phyloP scores from a whole-genome alignment of 1,139 yeast species.

The Yamadazyma friedrichii region DNA sequence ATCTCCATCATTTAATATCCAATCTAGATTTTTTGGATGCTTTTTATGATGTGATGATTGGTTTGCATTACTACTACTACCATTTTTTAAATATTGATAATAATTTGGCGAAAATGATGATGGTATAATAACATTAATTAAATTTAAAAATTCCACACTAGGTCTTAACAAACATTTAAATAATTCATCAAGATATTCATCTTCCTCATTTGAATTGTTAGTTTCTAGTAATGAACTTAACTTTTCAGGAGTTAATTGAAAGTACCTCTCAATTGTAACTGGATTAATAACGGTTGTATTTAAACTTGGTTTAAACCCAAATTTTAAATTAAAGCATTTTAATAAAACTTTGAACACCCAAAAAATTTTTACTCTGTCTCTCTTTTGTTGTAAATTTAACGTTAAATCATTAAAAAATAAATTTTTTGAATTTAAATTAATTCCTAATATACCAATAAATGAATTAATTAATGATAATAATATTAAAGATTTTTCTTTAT shows the following conservation, averaged over 20 bases:
- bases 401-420: constrained; percentile 47
- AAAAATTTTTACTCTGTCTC: constrained; percentile 56
- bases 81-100: constrained; percentile 44
- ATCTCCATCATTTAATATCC: constrained; percentile 50
- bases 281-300: constrained; percentile 51
- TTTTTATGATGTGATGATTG: constrained; percentile 20
- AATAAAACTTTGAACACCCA: constrained; percentile 59
- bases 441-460: constrained; percentile 47
- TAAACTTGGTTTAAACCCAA: constrained; percentile 49
- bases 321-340: constrained; percentile 49
- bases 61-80: constrained; percentile 18
- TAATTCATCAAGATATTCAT: constrained; percentile 27
- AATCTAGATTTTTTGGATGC: constrained; percentile 37
- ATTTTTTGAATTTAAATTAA: constrained; percentile 45
- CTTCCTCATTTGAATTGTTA: constrained; percentile 13
- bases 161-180: constrained; percentile 42
- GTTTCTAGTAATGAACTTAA: constrained; percentile 34
- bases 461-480: constrained; percentile 44
- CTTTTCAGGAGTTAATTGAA: constrained; percentile 48
- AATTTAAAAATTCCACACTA: constrained; percentile 45
- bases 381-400: constrained; percentile 33
- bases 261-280: constrained; percentile 48
- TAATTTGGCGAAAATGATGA: constrained; percentile 51
- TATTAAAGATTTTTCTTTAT: constrained; percentile 46
- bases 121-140: constrained; percentile 47